These are phyloP conservation scores for Climacium dendroides DNA, from an alignment of 225 moss, liverwort and hornwort species.

Conservation along the genomic window DNA sequence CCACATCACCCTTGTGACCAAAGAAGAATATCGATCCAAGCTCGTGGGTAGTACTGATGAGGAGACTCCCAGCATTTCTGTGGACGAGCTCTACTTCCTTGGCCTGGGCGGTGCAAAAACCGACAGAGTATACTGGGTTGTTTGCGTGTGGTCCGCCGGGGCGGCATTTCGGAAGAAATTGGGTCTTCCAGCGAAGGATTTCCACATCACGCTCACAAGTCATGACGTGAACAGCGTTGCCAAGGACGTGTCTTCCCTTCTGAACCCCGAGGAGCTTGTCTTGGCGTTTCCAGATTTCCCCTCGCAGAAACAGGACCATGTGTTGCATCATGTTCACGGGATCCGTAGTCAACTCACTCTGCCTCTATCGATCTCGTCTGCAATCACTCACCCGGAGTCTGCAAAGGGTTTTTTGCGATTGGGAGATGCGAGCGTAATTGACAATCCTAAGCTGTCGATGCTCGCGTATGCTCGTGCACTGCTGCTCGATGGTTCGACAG, in stretches of 20 bases:
- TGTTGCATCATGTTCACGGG: constrained; percentile 20
- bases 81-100: constrained; percentile 20
- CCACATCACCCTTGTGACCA: constrained; percentile 25
- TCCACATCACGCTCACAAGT: constrained; percentile 21
- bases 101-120: background rate
- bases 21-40: constrained; percentile 14
- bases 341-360: constrained; percentile 23
- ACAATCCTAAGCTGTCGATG: constrained; percentile 18
- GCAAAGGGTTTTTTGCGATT: constrained; percentile 9
- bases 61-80: background rate
- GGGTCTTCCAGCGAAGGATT: constrained; percentile 10
- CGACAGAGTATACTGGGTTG: constrained; percentile 3
- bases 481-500: background rate
- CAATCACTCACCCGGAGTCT: background rate
- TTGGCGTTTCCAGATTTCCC: background rate
- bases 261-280: background rate
- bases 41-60: background rate
- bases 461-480: constrained; percentile 24
- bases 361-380: constrained; percentile 5
- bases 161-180: constrained; percentile 12
- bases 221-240: background rate
- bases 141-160: constrained; percentile 26
- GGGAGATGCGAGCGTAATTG: constrained; percentile 6
- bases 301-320: constrained; percentile 9
- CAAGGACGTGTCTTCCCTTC: constrained; percentile 25